Evolutionary conservation across 306 rosid species (phyloP).

Genomic region (Delonix regia): DNA sequence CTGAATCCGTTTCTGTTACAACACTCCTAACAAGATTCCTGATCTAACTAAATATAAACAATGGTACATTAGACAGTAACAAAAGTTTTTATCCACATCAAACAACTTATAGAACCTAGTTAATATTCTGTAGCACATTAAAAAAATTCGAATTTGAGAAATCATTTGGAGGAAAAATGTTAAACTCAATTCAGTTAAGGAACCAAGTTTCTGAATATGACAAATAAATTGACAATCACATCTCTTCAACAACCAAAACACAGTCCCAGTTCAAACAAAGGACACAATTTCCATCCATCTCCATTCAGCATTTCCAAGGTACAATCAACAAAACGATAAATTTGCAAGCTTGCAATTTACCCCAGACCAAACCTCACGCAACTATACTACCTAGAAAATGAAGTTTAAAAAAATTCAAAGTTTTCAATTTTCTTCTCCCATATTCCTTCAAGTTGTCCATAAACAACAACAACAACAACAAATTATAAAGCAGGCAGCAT

Average conservation of each 20-base stretch:
- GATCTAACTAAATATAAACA: background rate
- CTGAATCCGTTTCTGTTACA: too few relatives aligned
- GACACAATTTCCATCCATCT: background rate
- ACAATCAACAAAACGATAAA: background rate
- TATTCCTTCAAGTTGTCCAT: background rate
- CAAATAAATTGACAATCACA: background rate
- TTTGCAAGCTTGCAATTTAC: background rate
- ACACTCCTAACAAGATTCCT: too few relatives aligned
- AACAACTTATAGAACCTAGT: background rate
- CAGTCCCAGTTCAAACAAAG: background rate
- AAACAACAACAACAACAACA: background rate
- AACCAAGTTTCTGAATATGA: background rate
- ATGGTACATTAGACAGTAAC: background rate
- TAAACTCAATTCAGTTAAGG: background rate
- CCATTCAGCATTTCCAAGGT: background rate
- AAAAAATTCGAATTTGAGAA: background rate
- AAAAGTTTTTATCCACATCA: background rate
- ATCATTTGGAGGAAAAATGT: background rate
- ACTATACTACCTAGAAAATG: background rate
- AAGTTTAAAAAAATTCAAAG: background rate
- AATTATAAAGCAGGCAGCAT: background rate
- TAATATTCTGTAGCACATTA: background rate
- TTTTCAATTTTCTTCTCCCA: background rate
- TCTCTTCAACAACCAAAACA: slow-evolving; percentile 5
- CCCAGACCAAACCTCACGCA: background rate